A percentile compares a stretch with the other conserved stretches of the same genome.
These are phyloP conservation scores for Xylariaceae sp. DNA, from an alignment of 2,329 filamentous ascomycete genomes.

Conservation along the genomic window DNA sequence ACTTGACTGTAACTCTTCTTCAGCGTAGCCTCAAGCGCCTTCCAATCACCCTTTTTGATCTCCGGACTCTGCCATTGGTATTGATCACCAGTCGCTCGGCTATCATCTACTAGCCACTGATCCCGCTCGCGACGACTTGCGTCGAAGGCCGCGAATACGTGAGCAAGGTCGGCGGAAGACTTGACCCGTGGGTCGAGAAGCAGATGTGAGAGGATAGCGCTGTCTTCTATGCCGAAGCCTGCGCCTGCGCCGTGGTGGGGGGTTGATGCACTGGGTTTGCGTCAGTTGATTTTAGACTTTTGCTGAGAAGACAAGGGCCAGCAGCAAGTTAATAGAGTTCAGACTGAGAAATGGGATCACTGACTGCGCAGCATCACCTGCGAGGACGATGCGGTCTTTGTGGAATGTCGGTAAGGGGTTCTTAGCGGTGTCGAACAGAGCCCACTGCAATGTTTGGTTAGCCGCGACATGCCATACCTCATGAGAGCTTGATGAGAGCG, in stretches of 20 bases:
- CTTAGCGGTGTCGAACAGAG: slow-evolving; percentile 34
- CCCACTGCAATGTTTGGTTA: slow-evolving; percentile 38
- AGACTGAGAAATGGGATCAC: too few relatives aligned
- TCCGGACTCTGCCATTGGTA: slow-evolving; percentile 35
- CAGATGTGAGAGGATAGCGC: slow-evolving; percentile 33
- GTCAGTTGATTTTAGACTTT: too few relatives aligned
- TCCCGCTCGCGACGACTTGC: slow-evolving; percentile 42
- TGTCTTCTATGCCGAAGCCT: slow-evolving; percentile 53
- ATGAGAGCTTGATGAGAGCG: not conserved
- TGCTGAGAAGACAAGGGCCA: too few relatives aligned
- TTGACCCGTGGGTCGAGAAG: slow-evolving; percentile 35
- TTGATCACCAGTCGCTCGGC: slow-evolving; percentile 38
- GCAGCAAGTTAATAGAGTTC: too few relatives aligned
- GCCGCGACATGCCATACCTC: too few relatives aligned
- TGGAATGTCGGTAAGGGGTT: slow-evolving; percentile 37
- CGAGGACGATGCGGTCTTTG: slow-evolving; percentile 41
- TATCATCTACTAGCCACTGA: slow-evolving; percentile 47
- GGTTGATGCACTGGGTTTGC: slow-evolving; percentile 42
- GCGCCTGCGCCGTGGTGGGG: slow-evolving; percentile 58
- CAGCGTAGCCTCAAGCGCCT: slow-evolving; percentile 31
- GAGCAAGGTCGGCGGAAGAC: slow-evolving; percentile 29
- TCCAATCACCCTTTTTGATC: not conserved
- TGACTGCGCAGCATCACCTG: slow-evolving; percentile 58
- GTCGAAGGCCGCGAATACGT: slow-evolving; percentile 49
- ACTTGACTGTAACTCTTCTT: slow-evolving; percentile 32